These are phyloP conservation scores for Cubamyces lactineus DNA, from an alignment of 768 basidiomycete genomes.

Conservation along the genomic window DNA sequence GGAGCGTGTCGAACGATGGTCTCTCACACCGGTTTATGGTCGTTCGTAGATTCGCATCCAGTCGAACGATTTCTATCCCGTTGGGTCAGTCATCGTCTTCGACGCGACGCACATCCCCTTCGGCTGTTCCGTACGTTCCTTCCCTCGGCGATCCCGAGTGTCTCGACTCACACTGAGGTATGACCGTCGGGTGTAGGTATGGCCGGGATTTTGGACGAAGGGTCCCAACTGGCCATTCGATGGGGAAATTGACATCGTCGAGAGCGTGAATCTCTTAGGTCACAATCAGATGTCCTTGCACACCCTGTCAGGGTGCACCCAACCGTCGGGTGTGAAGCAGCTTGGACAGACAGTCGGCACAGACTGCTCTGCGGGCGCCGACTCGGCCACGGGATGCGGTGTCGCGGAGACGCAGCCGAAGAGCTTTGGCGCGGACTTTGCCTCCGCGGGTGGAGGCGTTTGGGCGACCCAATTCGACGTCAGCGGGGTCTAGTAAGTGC, in stretches of 20 bases:
- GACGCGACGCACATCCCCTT: slow-evolving; percentile 53
- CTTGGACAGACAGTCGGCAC: slow-evolving; percentile 34
- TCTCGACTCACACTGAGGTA: not conserved
- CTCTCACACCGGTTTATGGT: no score
- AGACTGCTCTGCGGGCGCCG: slow-evolving; percentile 34
- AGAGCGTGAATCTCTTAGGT: slow-evolving; percentile 54
- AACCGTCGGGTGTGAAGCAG: slow-evolving; percentile 35
- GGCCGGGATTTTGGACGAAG: slow-evolving; percentile 34
- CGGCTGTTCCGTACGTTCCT: slow-evolving; percentile 51
- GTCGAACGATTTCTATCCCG: slow-evolving; percentile 41
- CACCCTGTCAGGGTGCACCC: slow-evolving; percentile 42
- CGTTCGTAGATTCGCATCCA: slow-evolving; percentile 45
- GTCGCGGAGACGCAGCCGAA: slow-evolving; percentile 37
- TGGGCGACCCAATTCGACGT: slow-evolving; percentile 72
- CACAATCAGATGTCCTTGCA: slow-evolving; percentile 63
- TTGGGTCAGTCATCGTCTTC: slow-evolving; percentile 49
- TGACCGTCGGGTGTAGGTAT: slow-evolving; percentile 18
- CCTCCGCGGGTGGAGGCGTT: slow-evolving; percentile 56
- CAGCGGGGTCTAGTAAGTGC: slow-evolving; percentile 49
- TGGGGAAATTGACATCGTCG: slow-evolving; percentile 46
- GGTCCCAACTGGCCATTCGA: slow-evolving; percentile 41
- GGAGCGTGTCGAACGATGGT: no score
- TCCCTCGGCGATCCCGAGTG: no score
- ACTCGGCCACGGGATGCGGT: slow-evolving; percentile 25
- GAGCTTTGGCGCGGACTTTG: slow-evolving; percentile 47